A percentile compares a stretch with the other conserved stretches of the same genome.
Conservation (phyloP, 345 rosid species). For the Eucalyptus pauciflora region DNA sequence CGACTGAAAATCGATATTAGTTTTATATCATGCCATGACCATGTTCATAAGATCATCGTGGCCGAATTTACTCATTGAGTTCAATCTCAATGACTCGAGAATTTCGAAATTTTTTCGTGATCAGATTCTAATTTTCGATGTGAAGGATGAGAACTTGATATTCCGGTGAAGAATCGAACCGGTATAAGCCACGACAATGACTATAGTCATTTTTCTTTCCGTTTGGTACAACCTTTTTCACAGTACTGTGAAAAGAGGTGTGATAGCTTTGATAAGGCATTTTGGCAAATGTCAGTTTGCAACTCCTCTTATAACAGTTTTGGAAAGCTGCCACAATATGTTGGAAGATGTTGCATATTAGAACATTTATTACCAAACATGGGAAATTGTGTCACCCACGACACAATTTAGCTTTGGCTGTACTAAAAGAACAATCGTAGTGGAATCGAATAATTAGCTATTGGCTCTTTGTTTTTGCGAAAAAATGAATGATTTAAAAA, state of each 20-base stretch:
- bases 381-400: not conserved
- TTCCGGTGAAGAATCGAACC: not conserved
- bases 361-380: not conserved
- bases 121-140: not conserved
- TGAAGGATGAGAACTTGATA: not conserved
- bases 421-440: not conserved
- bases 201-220: not conserved
- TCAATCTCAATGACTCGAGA: not conserved
- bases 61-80: not conserved
- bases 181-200: not conserved
- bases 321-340: not conserved
- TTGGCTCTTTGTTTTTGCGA: not conserved
- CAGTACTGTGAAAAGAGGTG: not conserved
- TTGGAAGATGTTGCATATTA: not conserved
- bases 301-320: not conserved
- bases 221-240: not conserved
- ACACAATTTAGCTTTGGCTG: not conserved
- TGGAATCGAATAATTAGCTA: not conserved
- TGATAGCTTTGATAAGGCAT: not conserved
- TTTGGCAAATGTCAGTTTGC: not conserved
- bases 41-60: not conserved
- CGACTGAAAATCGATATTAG: not conserved
- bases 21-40: not conserved
- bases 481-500: too few relatives aligned
- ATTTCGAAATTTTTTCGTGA: fast-evolving